A percentile compares a stretch with the other conserved stretches of the same genome.
These are phyloP conservation scores for Carex myosuroides DNA, from an alignment of 176 grass and related monocot species.

Conservation along the genomic window DNA sequence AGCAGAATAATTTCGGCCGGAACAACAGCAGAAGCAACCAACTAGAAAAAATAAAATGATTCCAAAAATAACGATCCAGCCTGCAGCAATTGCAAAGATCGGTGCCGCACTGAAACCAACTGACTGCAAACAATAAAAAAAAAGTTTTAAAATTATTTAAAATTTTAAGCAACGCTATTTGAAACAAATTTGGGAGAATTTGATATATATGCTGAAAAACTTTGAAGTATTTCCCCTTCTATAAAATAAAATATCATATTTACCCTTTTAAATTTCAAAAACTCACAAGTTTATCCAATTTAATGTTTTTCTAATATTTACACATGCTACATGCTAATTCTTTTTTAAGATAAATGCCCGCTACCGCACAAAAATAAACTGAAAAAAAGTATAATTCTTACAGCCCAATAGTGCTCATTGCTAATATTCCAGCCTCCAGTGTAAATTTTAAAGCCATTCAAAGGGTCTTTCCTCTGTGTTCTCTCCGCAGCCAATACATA, in stretches of 20 bases:
- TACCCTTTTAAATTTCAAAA: no score
- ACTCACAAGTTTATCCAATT: no score
- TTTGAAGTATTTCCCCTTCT: no score
- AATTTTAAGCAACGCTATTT: no score
- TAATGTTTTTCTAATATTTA: no score
- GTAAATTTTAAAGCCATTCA: conserved; percentile 55
- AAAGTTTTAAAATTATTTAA: no score
- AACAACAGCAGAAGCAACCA: conserved; percentile 37
- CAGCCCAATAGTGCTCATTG: conserved; percentile 61
- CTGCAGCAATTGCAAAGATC: conserved; percentile 35
- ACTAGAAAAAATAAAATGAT: conserved; percentile 29
- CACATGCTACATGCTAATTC: no score
- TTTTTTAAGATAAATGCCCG: no score
- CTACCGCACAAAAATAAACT: neutral
- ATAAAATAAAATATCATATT: no score
- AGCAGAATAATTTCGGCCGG: neutral
- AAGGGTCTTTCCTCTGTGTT: conserved; percentile 72
- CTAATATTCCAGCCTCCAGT: conserved; percentile 92
- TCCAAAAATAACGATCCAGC: conserved; percentile 52
- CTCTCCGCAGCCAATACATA: conserved; percentile 53
- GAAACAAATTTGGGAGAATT: no score
- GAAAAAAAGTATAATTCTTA: conserved; percentile 25
- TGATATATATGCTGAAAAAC: no score
- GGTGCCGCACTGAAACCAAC: conserved; percentile 65
- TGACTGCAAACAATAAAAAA: conserved; percentile 39